Conservation (phyloP, 2,329 filamentous ascomycete genomes). For the Trematosphaeria pertusa region DNA sequence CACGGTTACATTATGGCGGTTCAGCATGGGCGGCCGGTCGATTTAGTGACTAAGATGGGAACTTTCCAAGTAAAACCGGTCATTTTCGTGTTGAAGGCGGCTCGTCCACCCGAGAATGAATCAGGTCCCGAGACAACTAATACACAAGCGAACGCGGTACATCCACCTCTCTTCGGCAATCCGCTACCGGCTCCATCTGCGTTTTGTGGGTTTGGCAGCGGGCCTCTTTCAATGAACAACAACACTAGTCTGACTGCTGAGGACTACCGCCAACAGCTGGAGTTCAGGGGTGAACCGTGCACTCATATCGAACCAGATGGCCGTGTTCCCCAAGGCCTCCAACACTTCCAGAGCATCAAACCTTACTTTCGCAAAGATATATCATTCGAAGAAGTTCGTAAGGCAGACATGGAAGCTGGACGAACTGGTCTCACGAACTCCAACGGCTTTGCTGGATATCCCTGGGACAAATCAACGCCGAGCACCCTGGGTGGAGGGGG, state of each 20-base stretch:
- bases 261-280: slow-evolving; percentile 2
- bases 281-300: slow-evolving; percentile 14
- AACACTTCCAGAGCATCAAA: slow-evolving; percentile 22
- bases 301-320: slow-evolving; percentile 4
- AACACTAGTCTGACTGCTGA: too few relatives aligned
- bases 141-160: too few relatives aligned
- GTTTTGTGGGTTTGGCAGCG: neutral
- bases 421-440: slow-evolving; percentile 5
- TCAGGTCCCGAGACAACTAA: too few relatives aligned
- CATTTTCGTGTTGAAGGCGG: slow-evolving; percentile 19
- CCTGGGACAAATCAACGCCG: neutral
- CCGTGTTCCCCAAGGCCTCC: neutral
- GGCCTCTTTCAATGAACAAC: too few relatives aligned
- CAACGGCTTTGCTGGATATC: neutral
- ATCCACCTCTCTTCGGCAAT: neutral
- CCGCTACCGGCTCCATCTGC: neutral
- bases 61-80: slow-evolving; percentile 16
- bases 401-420: slow-evolving; percentile 17
- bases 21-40: slow-evolving; percentile 10
- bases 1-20: slow-evolving; percentile 22
- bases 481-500: neutral
- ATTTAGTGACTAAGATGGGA: slow-evolving; percentile 23
- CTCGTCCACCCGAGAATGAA: slow-evolving; percentile 2
- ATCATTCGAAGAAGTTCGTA: slow-evolving; percentile 27
- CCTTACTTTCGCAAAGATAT: slow-evolving; percentile 5